Percentiles rank a stretch among this genome's conserved stretches.
Conservation (phyloP, 2,329 filamentous ascomycete genomes). For the Chrysoporthe deuterocubensis region DNA sequence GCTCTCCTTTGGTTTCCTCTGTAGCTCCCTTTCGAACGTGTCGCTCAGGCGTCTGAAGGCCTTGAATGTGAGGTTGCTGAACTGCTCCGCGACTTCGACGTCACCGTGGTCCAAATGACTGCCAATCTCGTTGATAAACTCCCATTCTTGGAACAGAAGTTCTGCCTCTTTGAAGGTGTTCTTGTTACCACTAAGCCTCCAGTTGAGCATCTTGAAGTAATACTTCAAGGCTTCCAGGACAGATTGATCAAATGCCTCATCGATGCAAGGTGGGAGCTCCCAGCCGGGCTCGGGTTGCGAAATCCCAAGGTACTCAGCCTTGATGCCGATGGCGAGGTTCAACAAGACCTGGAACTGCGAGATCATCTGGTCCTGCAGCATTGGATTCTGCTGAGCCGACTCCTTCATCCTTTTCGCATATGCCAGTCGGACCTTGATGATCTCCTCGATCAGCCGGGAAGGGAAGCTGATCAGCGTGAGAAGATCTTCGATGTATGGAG, state of each 20-base stretch:
- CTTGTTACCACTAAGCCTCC: slow-evolving; percentile 96
- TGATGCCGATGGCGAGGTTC: slow-evolving; percentile 89
- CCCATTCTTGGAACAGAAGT: slow-evolving; percentile 96
- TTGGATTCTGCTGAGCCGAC: slow-evolving; percentile 84
- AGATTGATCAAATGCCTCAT: slow-evolving; percentile 92
- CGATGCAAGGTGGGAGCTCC: slow-evolving; percentile 94
- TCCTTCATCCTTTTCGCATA: slow-evolving; percentile 97
- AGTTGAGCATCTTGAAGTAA: slow-evolving; percentile 98
- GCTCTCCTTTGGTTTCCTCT: slow-evolving; percentile 81
- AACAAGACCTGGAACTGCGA: slow-evolving; percentile 92
- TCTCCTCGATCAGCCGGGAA: slow-evolving; percentile 92
- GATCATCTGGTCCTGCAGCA: slow-evolving; percentile 98
- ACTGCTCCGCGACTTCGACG: slow-evolving; percentile 96
- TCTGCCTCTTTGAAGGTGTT: slow-evolving; percentile 99
- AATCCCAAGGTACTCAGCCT: slow-evolving; percentile 82
- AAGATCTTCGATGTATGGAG: slow-evolving; percentile 95
- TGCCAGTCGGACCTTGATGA: slow-evolving; percentile 87
- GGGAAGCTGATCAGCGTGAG: slow-evolving; percentile 97
- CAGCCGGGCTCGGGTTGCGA: slow-evolving; percentile 88
- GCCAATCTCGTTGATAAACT: slow-evolving; percentile 92
- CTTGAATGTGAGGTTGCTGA: slow-evolving; percentile 91
- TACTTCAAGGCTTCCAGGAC: slow-evolving; percentile 93
- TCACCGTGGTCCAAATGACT: slow-evolving; percentile 90
- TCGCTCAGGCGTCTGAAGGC: slow-evolving; percentile 84
- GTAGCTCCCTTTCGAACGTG: slow-evolving; percentile 90